phyloP scores from a whole-genome alignment of 1,139 yeast species.

The Lodderomyces metapsilosis region DNA sequence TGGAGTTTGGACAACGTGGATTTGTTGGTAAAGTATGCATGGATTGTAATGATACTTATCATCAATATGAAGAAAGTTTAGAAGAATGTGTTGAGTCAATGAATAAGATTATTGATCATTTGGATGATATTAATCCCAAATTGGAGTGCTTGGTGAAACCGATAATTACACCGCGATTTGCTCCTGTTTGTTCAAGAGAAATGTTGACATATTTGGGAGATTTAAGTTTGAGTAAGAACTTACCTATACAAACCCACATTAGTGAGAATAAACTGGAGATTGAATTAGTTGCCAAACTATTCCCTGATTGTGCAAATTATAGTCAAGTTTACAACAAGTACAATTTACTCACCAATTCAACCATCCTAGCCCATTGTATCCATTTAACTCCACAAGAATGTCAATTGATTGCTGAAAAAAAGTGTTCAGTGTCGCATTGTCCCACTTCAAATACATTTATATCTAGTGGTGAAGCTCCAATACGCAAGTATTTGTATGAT shows the following conservation, averaged over 20 bases:
- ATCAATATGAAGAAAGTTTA: slow-evolving; percentile 65
- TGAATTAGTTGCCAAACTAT: slow-evolving; percentile 67
- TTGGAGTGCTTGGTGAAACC: slow-evolving; percentile 57
- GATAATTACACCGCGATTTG: slow-evolving; percentile 89
- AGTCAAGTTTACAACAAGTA: slow-evolving; percentile 74
- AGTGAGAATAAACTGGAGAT: slow-evolving; percentile 79
- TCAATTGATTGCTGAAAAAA: slow-evolving; percentile 47
- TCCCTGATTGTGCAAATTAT: slow-evolving; percentile 69
- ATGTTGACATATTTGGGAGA: slow-evolving; percentile 65
- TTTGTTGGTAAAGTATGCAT: slow-evolving; percentile 94
- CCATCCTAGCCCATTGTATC: slow-evolving; percentile 87
- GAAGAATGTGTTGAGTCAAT: slow-evolving; percentile 61
- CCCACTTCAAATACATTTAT: slow-evolving; percentile 89
- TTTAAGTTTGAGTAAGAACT: slow-evolving; percentile 43
- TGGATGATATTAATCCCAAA: slow-evolving; percentile 50
- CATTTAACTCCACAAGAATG: slow-evolving; percentile 70
- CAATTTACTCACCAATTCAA: slow-evolving; percentile 57
- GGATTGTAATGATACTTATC: slow-evolving; percentile 61
- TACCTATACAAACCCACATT: slow-evolving; percentile 88
- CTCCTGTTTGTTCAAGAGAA: slow-evolving; percentile 76
- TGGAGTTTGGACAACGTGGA: slow-evolving; percentile 76
- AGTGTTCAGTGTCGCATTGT: slow-evolving; percentile 86
- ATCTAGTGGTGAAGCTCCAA: slow-evolving; percentile 88
- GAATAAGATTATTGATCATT: slow-evolving; percentile 54
- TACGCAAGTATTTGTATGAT: slow-evolving; percentile 61